Conservation (phyloP, 1,284 basidiomycete species). For the Ganoderma lucidum region DNA sequence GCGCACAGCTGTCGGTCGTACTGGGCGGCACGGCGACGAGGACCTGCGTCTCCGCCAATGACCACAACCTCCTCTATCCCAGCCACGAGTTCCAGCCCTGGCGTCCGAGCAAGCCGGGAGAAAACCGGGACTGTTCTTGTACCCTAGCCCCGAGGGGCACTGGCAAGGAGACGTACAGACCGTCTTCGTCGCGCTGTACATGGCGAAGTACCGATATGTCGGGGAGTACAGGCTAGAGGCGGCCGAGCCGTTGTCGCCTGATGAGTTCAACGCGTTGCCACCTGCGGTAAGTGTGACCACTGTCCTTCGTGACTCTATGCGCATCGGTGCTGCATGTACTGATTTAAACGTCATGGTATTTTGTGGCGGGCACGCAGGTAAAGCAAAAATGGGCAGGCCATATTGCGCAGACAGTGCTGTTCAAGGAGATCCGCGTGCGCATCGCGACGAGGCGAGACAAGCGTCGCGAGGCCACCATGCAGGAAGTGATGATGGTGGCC, state of each 20-base stretch:
- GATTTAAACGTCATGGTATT: neutral
- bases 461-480: slow-evolving; percentile 27
- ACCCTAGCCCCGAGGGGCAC: neutral
- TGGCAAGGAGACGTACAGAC: slow-evolving; percentile 12
- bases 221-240: slow-evolving; percentile 2
- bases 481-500: slow-evolving; percentile 22
- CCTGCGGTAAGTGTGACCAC: neutral
- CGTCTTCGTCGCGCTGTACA: slow-evolving; percentile 2
- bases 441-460: slow-evolving; percentile 22
- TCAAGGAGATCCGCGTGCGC: slow-evolving; percentile 26
- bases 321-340: neutral
- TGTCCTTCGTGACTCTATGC: neutral
- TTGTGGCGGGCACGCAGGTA: neutral
- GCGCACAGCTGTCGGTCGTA: neutral
- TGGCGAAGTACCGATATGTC: slow-evolving; percentile 4
- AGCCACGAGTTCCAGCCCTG: neutral
- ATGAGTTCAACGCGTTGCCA: neutral
- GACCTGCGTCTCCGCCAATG: neutral
- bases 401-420: slow-evolving; percentile 3
- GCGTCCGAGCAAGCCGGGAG: slow-evolving; percentile 5
- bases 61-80: slow-evolving; percentile 8
- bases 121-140: neutral
- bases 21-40: neutral
- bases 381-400: slow-evolving; percentile 17
- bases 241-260: slow-evolving; percentile 1